Conservation (phyloP, 2,329 filamentous ascomycete species). For the Diaporthe humulicola region DNA sequence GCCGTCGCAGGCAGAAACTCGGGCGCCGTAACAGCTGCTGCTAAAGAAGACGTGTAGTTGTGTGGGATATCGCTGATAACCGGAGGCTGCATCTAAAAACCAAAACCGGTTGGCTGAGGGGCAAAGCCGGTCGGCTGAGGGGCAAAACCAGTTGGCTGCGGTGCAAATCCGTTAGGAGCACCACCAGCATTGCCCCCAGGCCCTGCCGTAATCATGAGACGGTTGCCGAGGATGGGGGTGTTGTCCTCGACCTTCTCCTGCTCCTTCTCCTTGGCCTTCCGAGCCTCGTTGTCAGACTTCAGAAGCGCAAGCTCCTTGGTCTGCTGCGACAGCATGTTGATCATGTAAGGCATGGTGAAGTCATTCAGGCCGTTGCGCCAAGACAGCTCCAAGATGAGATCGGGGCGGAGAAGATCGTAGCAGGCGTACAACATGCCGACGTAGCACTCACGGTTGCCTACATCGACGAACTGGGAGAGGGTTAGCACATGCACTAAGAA, state of each 20-base stretch:
- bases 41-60: neutral
- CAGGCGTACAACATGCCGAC: constrained; percentile 99
- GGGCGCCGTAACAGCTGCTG: constrained; percentile 7
- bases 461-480: constrained; percentile 87
- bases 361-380: constrained; percentile 96
- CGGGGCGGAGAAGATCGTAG: constrained; percentile 95
- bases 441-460: constrained; percentile 98
- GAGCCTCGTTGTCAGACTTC: constrained; percentile 92
- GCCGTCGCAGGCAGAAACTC: neutral
- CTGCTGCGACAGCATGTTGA: constrained; percentile 95
- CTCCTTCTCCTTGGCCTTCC: constrained; percentile 55
- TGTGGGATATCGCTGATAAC: constrained; percentile 37
- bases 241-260: constrained; percentile 88
- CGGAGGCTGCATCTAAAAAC: constrained; percentile 61
- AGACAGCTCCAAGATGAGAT: constrained; percentile 94
- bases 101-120: constrained; percentile 82
- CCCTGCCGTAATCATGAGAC: constrained; percentile 96
- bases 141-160: constrained; percentile 59
- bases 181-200: constrained; percentile 70
- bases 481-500: constrained; percentile 47
- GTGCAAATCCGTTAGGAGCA: constrained; percentile 69
- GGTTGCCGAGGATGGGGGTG: constrained; percentile 88
- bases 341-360: constrained; percentile 99
- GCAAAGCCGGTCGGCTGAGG: constrained; percentile 39
- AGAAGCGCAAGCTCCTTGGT: constrained; percentile 85